Base-by-base conservation (phyloP, 306 rosid species). In the Aeschynomene evenia region DNA sequence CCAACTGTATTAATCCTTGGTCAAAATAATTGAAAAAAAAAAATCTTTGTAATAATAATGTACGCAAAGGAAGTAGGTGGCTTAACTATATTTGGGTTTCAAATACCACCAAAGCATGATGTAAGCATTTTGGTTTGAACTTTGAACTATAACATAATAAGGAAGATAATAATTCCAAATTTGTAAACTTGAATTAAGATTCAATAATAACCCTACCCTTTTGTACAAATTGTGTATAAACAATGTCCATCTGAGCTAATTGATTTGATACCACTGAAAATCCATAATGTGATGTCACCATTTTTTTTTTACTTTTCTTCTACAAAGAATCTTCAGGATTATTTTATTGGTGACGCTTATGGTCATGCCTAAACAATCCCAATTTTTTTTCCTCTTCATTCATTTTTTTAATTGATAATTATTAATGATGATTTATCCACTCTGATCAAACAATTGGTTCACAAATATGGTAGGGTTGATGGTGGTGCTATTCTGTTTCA, bases 371-470 rank as follows among this genome's bases (percentile, higher is more conserved):
- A 59, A 77, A 74, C 61, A 73, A 71, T 56, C 84, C 33, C 69
- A 15, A 22, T 72, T 72, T 37, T 19, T n/a, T n/a, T n/a, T n/a
- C n/a, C n/a, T n/a, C n/a, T n/a, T n/a, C n/a, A n/a, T n/a, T 45
- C n/a, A 28, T n/a, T 45, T n/a, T 18, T 22, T 69, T 71, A 68
- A 79, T 66, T 61, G 81, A 63, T 72, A 63, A 3, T 28, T 28
- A 28, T 28, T 4, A 28, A n/a, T n/a, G n/a, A n/a, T n/a, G n/a
- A n/a, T n/a, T 45, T 66, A 70, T 42, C 77, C 78, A 54, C 71
- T 77, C 33, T 69, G 64, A 78, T 79, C 88, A 63, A 65, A 78
- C 39, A 54, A 68, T 61, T 75, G 92, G 71, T 83, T 92, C 76
- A 68, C 15, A 71, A 85, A 82, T 43, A 77, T 56, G 4, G 82